Percentiles rank a stretch among this genome's conserved stretches.
Conservation (phyloP, 2,329 filamentous ascomycete genomes). For the Alternaria longipes region DNA sequence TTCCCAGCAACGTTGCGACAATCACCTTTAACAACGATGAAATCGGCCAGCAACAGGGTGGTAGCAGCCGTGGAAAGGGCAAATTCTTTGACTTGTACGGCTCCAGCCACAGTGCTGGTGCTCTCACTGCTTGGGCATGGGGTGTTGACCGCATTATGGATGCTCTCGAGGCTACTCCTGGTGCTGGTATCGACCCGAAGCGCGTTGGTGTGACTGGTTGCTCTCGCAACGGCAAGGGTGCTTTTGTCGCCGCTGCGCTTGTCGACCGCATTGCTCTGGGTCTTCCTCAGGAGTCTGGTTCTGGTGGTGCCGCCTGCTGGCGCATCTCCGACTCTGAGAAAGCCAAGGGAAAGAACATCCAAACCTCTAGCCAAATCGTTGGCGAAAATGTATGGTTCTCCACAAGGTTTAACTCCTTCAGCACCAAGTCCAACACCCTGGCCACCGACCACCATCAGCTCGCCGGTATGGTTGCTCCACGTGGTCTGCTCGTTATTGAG, state of each 20-base stretch:
- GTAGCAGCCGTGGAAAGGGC: slow-evolving; percentile 63
- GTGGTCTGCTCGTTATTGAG: slow-evolving; percentile 65
- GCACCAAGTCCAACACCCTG: slow-evolving; percentile 56
- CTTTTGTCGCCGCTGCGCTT: slow-evolving; percentile 68
- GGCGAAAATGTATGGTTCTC: slow-evolving; percentile 72
- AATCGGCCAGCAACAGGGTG: slow-evolving; percentile 61
- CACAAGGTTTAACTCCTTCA: slow-evolving; percentile 62
- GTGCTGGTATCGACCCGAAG: slow-evolving; percentile 55
- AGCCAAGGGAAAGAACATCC: slow-evolving; percentile 64
- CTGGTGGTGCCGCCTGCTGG: slow-evolving; percentile 70
- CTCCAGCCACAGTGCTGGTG: slow-evolving; percentile 63
- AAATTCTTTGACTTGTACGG: slow-evolving; percentile 69
- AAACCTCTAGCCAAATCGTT: slow-evolving; percentile 67
- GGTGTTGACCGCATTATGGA: slow-evolving; percentile 69
- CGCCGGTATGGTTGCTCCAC: slow-evolving; percentile 65
- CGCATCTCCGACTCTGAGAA: slow-evolving; percentile 59
- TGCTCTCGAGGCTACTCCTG: slow-evolving; percentile 62
- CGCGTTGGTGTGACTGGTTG: slow-evolving; percentile 67
- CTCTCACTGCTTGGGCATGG: slow-evolving; percentile 71
- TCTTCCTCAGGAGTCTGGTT: slow-evolving; percentile 70
- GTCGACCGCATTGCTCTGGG: slow-evolving; percentile 68
- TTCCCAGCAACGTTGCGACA: slow-evolving; percentile 64
- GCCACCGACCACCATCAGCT: slow-evolving; percentile 68
- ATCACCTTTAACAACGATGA: slow-evolving; percentile 69
- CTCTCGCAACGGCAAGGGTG: slow-evolving; percentile 71